Conservation (phyloP, 257 asterid genomes). For the Petrea volubilis region DNA sequence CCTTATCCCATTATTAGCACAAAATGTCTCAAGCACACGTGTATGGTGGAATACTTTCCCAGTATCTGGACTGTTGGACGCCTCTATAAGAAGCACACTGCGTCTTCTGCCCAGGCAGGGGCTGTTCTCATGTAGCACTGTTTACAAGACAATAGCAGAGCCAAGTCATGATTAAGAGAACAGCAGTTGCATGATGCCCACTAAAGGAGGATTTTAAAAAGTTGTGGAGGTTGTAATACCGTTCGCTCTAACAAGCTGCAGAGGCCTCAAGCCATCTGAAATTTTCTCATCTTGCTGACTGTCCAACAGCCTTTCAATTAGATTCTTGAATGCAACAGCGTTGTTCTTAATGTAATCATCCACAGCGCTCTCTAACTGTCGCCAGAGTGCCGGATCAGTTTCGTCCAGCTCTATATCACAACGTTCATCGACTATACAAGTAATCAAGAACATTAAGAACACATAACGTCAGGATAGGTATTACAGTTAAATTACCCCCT, state of each 20-base stretch:
- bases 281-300: conserved; percentile 72
- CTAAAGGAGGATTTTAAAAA: conserved; percentile 8
- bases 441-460: neutral
- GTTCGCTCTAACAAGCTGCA: conserved; percentile 50
- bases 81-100: conserved; percentile 88
- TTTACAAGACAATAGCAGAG: conserved; percentile 14
- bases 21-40: conserved; percentile 81
- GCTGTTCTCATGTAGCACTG: conserved; percentile 50
- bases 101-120: conserved; percentile 96
- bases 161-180: conserved; percentile 4
- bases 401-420: conserved; percentile 99
- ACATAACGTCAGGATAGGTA: neutral
- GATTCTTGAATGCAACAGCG: conserved; percentile 61
- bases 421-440: conserved; percentile 82
- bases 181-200: too few species aligned
- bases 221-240: conserved; percentile 42
- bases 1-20: conserved; percentile 70
- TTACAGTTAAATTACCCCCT: too few species aligned
- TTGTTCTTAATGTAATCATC: conserved; percentile 76
- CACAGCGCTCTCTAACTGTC: conserved; percentile 80
- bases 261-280: conserved; percentile 56
- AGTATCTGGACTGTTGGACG: conserved; percentile 94
- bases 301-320: conserved; percentile 80
- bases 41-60: conserved; percentile 89
- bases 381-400: conserved; percentile 96